Evolutionary conservation across 352 stramenopile genomes (phyloP).

Genomic region (Phytophthora podocarpi): DNA sequence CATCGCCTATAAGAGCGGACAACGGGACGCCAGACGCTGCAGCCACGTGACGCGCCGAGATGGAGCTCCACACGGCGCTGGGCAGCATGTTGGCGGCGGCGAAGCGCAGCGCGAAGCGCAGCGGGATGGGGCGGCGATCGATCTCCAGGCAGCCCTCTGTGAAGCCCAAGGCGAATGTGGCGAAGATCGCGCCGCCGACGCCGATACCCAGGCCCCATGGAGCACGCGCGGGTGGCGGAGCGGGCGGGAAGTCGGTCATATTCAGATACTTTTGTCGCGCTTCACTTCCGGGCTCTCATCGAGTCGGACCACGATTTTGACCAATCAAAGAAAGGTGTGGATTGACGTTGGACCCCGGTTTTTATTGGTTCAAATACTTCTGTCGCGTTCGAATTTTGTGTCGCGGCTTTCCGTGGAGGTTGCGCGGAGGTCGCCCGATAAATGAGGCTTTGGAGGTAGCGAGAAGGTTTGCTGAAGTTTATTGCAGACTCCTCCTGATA

Average conservation of each 20-base stretch:
- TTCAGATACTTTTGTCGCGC: no score
- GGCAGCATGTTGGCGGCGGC: constrained; percentile 64
- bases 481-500: no score
- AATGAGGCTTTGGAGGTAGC: no score
- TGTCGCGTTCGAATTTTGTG: no score
- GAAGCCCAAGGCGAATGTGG: constrained; percentile 62
- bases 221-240: neutral
- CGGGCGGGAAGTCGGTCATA: constrained; percentile 21
- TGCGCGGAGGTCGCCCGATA: no score
- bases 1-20: constrained; percentile 34
- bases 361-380: no score
- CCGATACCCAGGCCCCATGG: constrained; percentile 2
- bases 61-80: constrained; percentile 65
- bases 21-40: constrained; percentile 37
- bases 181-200: constrained; percentile 20
- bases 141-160: constrained; percentile 66
- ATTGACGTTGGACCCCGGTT: no score
- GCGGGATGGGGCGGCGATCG: constrained; percentile 61
- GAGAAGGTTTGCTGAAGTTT: no score
- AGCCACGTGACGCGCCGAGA: constrained; percentile 53
- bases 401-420: no score
- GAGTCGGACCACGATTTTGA: no score
- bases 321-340: no score
- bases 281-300: no score
- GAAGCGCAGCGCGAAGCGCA: constrained; percentile 67